Percentiles rank a stretch among this genome's conserved stretches.
Conservation (phyloP, 2,329 filamentous ascomycete species). For the Talaromyces sp. region DNA sequence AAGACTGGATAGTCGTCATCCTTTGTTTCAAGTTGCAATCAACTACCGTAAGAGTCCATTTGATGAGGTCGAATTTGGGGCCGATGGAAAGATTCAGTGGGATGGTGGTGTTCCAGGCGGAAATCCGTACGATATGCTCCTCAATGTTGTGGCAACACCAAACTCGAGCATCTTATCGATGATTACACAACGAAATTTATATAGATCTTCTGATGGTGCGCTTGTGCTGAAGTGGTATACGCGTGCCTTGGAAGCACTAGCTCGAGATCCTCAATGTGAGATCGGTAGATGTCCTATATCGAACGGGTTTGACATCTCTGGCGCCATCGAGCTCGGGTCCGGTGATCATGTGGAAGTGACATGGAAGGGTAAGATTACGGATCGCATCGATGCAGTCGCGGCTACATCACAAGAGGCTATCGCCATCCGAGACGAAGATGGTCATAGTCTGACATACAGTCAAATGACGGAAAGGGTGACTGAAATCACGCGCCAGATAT, state of each 20-base stretch:
- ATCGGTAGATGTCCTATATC: constrained; percentile 22
- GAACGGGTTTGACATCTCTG: constrained; percentile 20
- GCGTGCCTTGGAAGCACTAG: constrained; percentile 24
- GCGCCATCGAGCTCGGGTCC: constrained; percentile 20
- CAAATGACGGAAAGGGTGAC: constrained; percentile 16
- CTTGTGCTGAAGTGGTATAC: constrained; percentile 26
- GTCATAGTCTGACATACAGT: constrained; percentile 33
- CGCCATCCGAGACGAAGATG: constrained; percentile 30
- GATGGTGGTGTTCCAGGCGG: constrained; percentile 18
- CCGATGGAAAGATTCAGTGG: constrained; percentile 20
- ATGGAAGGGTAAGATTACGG: constrained; percentile 35
- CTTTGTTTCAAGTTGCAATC: constrained; percentile 51
- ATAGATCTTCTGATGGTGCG: constrained; percentile 27
- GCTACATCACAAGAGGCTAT: constrained; percentile 18
- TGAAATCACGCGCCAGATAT: not conserved
- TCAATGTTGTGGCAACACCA: constrained; percentile 39
- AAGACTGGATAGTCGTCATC: constrained; percentile 39
- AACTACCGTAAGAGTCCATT: constrained; percentile 46
- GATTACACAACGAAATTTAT: constrained; percentile 32
- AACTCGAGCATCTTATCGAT: constrained; percentile 28
- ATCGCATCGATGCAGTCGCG: constrained; percentile 37
- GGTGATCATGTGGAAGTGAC: constrained; percentile 11
- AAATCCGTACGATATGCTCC: constrained; percentile 33
- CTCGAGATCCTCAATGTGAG: constrained; percentile 21
- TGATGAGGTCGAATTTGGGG: constrained; percentile 35